Evolutionary conservation across 2,329 filamentous ascomycete genomes (phyloP).

Genomic region (Mollisia scopiformis): DNA sequence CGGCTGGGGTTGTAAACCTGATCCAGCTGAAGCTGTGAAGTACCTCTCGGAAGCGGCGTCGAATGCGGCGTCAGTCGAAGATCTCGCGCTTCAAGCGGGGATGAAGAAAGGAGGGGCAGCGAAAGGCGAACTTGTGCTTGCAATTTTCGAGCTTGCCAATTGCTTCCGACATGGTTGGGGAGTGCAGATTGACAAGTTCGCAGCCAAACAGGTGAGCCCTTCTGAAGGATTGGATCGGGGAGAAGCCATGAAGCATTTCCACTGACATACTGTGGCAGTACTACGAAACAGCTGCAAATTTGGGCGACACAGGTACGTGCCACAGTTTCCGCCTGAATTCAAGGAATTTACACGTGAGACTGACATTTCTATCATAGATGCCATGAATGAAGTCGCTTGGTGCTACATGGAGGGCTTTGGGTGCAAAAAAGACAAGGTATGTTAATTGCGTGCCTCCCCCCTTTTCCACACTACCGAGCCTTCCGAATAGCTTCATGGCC

Average conservation of each 20-base stretch:
- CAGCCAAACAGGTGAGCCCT: conserved; percentile 69
- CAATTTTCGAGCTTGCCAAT: conserved; percentile 93
- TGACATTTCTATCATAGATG: conserved; percentile 63
- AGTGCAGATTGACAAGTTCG: conserved; percentile 80
- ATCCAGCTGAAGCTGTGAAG: conserved; percentile 74
- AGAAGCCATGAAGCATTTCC: conserved; percentile 22
- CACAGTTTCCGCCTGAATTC: conserved; percentile 19
- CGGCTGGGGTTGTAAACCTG: conserved; percentile 84
- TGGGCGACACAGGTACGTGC: conserved; percentile 78
- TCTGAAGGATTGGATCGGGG: conserved; percentile 27
- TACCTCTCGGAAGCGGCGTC: conserved; percentile 89
- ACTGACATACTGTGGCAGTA: conserved; percentile 61
- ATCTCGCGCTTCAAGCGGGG: conserved; percentile 81
- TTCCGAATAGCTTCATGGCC: conserved; percentile 31
- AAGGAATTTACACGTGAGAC: conserved; percentile 16
- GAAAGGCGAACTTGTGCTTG: conserved; percentile 94
- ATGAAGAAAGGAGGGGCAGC: conserved; percentile 92
- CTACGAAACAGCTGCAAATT: conserved; percentile 95
- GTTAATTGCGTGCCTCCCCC: conserved; percentile 44
- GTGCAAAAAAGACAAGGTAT: conserved; percentile 97
- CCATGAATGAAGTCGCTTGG: conserved; percentile 96
- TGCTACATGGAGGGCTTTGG: conserved; percentile 98
- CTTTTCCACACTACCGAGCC: conserved; percentile 18
- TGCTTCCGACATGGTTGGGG: conserved; percentile 96
- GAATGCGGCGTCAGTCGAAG: conserved; percentile 86